Evolutionary conservation across 2,329 filamentous ascomycete genomes (phyloP), one percentile per base, ranked within the genome.

Genomic region (Ophiocordyceps camponoti-rufipedis): DNA sequence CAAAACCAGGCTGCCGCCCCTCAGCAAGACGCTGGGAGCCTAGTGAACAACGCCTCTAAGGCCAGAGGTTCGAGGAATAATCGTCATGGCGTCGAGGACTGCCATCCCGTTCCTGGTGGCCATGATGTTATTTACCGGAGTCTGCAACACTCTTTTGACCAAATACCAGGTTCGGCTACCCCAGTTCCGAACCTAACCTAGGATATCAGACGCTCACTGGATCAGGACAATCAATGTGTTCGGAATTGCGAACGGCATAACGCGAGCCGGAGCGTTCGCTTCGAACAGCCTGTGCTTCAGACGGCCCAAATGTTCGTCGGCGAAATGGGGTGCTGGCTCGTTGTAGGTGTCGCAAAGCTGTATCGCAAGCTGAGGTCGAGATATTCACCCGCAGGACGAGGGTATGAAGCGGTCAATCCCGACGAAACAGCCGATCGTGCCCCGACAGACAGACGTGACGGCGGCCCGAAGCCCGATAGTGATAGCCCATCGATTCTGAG

Each of bases 271-370:
- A 81, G 77, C 45, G 68, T 74, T 50, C 74, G 75, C 54, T 96
- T 98, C 64, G 86, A 95, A 62, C 89, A 96, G 60, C 91, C 91
- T 16, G 88, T 98, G 45, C 78, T 96, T 46, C 91, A 98, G 62
- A 96, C 91, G 51, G 78, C 86, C 1, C 91, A 96, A 62, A 98
- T 98, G 91, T 98, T 98, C 61, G 74, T 95, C 50, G 91, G 91
- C 46, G 91, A 98, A 62, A 83, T 85, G 73, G 89, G 87, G 50
- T 94, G 87, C 68, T 98, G 89, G 88, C 72, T 96, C 13, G 85
- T 98, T 45, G 74, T 96, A 41, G 78, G 82, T 19, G 56, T 74
- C 44, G 79, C 83, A 58, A 69, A 74, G 19, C 64, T 89, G 2
- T 84, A 83, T 62, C 69, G 71, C 43, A 74, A 72, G 50, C 74